Conservation (phyloP, 176 grass and related monocot species). For the Microstegium vimineum region DNA sequence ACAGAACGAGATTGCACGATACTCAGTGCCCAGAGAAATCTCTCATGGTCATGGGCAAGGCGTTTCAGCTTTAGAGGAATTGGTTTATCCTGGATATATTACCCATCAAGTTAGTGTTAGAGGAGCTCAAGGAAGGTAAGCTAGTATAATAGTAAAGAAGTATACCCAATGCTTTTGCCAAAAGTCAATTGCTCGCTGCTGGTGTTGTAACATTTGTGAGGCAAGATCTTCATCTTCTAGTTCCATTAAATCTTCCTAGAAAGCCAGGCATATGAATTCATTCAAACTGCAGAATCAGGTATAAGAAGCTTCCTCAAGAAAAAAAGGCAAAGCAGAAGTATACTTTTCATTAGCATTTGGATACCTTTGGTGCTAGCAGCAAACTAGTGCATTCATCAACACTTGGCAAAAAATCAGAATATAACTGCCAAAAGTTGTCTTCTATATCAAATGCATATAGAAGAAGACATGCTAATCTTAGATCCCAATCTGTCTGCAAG, state of each 20-base stretch:
- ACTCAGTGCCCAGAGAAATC: constrained; percentile 96
- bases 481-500: constrained; percentile 88
- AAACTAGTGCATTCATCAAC: constrained; percentile 87
- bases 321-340: background rate
- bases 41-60: constrained; percentile 76
- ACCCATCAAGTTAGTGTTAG: constrained; percentile 28
- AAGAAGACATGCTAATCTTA: constrained; percentile 87
- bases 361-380: constrained; percentile 82
- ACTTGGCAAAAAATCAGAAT: constrained; percentile 92
- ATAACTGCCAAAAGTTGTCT: constrained; percentile 90
- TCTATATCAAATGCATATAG: constrained; percentile 78
- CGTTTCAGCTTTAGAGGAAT: constrained; percentile 86
- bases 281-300: constrained; percentile 18
- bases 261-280: constrained; percentile 23
- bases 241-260: constrained; percentile 87
- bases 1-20: constrained; percentile 72
- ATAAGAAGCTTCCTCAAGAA: constrained; percentile 5
- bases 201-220: constrained; percentile 61
- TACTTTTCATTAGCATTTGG: constrained; percentile 10
- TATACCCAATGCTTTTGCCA: constrained; percentile 97
- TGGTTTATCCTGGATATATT: constrained; percentile 58
- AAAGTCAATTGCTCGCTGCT: constrained; percentile 78
- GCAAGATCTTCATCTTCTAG: constrained; percentile 75
- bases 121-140: constrained; percentile 23
- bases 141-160: constrained; percentile 29